phyloP scores from a whole-genome alignment of 768 basidiomycete species.

The Kwoniella dejecticola region DNA sequence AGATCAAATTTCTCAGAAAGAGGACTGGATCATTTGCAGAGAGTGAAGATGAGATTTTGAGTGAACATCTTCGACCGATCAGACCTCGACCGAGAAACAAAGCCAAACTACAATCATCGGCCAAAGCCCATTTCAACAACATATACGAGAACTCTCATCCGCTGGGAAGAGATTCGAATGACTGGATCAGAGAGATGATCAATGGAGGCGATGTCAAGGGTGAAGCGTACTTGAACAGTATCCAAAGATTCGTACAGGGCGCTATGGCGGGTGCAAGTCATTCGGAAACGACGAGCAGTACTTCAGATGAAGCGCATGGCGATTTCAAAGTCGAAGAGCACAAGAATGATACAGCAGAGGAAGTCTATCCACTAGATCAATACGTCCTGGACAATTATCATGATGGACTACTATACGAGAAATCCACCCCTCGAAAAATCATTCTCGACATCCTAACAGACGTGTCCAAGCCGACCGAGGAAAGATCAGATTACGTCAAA shows the following conservation, averaged over 20 bases:
- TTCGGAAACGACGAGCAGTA: not conserved
- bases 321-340: not conserved
- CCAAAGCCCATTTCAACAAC: constrained; percentile 25
- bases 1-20: constrained; percentile 23
- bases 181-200: constrained; percentile 39
- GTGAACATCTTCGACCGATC: constrained; percentile 31
- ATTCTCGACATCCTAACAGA: not conserved
- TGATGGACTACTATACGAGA: constrained; percentile 16
- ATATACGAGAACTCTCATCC: constrained; percentile 28
- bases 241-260: constrained; percentile 44
- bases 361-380: constrained; percentile 27
- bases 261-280: constrained; percentile 31
- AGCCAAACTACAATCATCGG: not conserved
- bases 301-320: not conserved
- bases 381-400: constrained; percentile 28
- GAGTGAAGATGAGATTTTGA: constrained; percentile 25
- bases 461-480: not conserved
- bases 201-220: constrained; percentile 41
- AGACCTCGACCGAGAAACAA: constrained; percentile 3
- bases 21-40: constrained; percentile 7
- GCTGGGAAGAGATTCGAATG: constrained; percentile 10
- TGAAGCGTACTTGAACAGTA: constrained; percentile 48
- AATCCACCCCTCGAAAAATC: not conserved
- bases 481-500: not conserved
- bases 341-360: not conserved